These are phyloP conservation scores for Linum tenue DNA, from an alignment of 345 rosid species.

Conservation along the genomic window DNA sequence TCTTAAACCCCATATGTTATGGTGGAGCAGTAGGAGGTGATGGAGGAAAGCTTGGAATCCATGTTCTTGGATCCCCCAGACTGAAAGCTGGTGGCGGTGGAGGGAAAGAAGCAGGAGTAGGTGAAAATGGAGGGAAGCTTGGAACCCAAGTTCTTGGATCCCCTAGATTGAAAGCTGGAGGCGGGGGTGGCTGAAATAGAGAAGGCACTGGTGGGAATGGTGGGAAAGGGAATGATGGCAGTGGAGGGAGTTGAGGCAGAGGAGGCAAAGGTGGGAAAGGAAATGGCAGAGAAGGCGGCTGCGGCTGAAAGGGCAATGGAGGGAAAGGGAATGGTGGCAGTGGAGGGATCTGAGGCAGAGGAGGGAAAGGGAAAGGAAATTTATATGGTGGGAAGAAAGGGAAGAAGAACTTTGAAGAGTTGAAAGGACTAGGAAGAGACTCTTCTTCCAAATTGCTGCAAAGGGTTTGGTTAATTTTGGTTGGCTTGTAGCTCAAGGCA, in stretches of 20 bases:
- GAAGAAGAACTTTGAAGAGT: constrained; percentile 52
- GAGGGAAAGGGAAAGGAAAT: constrained; percentile 44
- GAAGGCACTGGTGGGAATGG: constrained; percentile 13
- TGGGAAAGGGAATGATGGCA: constrained; percentile 2
- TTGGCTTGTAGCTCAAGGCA: constrained; percentile 63
- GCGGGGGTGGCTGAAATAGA: constrained; percentile 14
- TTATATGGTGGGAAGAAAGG: constrained; percentile 48
- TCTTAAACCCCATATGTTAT: too few species aligned
- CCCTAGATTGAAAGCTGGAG: background rate
- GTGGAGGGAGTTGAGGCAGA: constrained; percentile 1
- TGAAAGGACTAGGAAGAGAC: constrained; percentile 12
- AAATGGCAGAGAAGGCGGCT: constrained; percentile 18
- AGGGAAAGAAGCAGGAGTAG: constrained; percentile 27
- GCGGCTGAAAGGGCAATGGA: constrained; percentile 20
- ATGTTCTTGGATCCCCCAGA: constrained; percentile 49
- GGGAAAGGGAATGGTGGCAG: constrained; percentile 18
- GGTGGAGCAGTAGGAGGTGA: constrained; percentile 24
- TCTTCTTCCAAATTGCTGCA: constrained; percentile 34
- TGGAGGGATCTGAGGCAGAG: constrained; percentile 11
- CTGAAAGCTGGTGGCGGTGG: constrained; percentile 48
- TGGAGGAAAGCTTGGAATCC: constrained; percentile 52
- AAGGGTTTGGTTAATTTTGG: constrained; percentile 39
- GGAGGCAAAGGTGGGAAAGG: constrained; percentile 17
- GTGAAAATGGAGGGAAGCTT: constrained; percentile 27
- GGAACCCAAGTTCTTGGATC: constrained; percentile 1